Evolutionary conservation across 768 basidiomycete species (phyloP).

Genomic region (Harrya chromipes): DNA sequence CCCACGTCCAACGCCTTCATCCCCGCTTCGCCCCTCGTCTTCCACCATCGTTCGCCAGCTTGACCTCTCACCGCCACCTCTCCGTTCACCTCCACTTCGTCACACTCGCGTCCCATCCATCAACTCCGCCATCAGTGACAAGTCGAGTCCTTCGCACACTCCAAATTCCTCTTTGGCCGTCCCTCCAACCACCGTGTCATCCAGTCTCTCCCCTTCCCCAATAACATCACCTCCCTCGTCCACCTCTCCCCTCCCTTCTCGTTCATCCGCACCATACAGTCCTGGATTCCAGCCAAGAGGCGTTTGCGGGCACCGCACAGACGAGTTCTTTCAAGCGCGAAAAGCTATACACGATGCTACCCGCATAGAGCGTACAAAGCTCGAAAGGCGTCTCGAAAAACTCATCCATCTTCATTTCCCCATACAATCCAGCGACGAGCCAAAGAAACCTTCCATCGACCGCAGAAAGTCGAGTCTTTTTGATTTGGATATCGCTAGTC

Average conservation of each 20-base stretch:
- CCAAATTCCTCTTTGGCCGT: slow-evolving; percentile 1
- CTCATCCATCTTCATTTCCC: slow-evolving; percentile 73
- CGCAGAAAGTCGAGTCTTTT: slow-evolving; percentile 67
- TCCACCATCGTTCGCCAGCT: slow-evolving; percentile 21
- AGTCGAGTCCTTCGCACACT: slow-evolving; percentile 9
- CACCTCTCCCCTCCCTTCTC: slow-evolving; percentile 25
- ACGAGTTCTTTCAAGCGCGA: slow-evolving; percentile 61
- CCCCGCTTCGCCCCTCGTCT: slow-evolving; percentile 33
- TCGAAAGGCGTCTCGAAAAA: slow-evolving; percentile 87
- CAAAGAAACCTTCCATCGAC: slow-evolving; percentile 4
- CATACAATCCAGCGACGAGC: slow-evolving; percentile 13
- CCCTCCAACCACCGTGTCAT: too few species aligned
- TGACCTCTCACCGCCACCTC: slow-evolving; percentile 20
- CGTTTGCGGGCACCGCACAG: slow-evolving; percentile 74
- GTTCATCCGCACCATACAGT: slow-evolving; percentile 63
- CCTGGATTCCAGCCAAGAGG: slow-evolving; percentile 94
- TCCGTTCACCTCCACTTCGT: slow-evolving; percentile 27
- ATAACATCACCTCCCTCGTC: slow-evolving; percentile 21
- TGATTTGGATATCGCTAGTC: slow-evolving; percentile 56
- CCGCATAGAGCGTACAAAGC: slow-evolving; percentile 76
- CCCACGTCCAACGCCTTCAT: slow-evolving; percentile 23
- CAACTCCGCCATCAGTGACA: slow-evolving; percentile 18
- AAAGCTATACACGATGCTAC: slow-evolving; percentile 39
- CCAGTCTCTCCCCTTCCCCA: slow-evolving; percentile 21
- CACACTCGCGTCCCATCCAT: slow-evolving; percentile 34